Conservation (phyloP, 371 early-diverging fungal genomes). For the Rhizopus microsporus region DNA sequence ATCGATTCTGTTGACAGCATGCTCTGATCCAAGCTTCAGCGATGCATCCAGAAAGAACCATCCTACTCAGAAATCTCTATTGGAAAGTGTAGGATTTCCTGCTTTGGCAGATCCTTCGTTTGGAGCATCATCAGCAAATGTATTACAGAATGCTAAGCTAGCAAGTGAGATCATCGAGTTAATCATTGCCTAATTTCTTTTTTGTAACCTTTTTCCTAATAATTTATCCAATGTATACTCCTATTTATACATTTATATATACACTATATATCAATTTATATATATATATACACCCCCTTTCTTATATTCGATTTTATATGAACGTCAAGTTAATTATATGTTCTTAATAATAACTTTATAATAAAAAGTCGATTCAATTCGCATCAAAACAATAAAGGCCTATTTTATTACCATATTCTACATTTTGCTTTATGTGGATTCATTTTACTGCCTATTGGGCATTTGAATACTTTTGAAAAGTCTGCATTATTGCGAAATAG, state of each 20-base stretch:
- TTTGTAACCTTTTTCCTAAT: neutral
- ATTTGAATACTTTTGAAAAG: slow-evolving; percentile 60
- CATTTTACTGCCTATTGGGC: slow-evolving; percentile 47
- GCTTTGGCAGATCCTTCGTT: slow-evolving; percentile 47
- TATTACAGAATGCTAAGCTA: slow-evolving; percentile 52
- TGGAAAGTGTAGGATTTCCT: slow-evolving; percentile 60
- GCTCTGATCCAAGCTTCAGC: slow-evolving; percentile 62
- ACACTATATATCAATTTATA: neutral
- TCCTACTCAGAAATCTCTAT: slow-evolving; percentile 47
- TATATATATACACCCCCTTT: neutral
- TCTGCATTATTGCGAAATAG: slow-evolving; percentile 53
- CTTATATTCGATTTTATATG: neutral
- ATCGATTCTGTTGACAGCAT: slow-evolving; percentile 74
- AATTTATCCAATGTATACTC: neutral
- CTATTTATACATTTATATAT: neutral
- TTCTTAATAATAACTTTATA: no score
- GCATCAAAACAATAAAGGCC: neutral
- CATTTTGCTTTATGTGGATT: slow-evolving; percentile 44
- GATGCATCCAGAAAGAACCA: slow-evolving; percentile 43
- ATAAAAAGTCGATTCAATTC: neutral
- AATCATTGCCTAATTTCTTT: slow-evolving; percentile 49
- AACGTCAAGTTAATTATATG: neutral
- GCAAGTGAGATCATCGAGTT: slow-evolving; percentile 65
- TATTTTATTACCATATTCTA: slow-evolving; percentile 37
- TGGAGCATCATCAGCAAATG: slow-evolving; percentile 50